A percentile compares a stretch with the other conserved stretches of the same genome.
Conservation (phyloP, 108 stramenopile genomes). For the Discostella stelligeroides region DNA sequence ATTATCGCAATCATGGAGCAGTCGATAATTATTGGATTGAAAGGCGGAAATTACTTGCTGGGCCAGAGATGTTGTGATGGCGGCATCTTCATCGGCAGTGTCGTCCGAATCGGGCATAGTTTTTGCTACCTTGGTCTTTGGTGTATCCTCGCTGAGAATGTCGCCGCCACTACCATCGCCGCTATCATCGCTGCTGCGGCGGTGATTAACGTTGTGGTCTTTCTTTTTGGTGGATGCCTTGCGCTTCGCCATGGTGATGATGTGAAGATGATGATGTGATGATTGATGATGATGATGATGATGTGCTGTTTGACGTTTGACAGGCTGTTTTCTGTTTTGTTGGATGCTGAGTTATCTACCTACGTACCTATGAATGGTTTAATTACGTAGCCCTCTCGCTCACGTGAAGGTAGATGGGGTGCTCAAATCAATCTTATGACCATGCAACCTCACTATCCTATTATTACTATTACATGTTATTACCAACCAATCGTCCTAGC, state of each 20-base stretch:
- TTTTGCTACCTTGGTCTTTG: constrained; percentile 4
- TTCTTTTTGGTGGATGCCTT: constrained; percentile 9
- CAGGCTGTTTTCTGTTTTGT: too few species aligned
- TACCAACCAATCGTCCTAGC: constrained; percentile 22
- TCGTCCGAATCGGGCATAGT: too few species aligned
- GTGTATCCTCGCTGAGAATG: neutral
- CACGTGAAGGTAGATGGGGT: too few species aligned
- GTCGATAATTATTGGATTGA: constrained; percentile 11
- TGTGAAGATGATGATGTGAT: neutral
- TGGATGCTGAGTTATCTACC: too few species aligned
- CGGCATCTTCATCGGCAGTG: neutral
- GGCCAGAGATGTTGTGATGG: constrained; percentile 3
- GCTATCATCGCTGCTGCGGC: neutral
- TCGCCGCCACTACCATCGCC: neutral
- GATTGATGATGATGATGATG: neutral
- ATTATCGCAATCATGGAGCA: constrained; percentile 19
- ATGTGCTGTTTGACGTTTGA: too few species aligned
- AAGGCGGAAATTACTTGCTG: constrained; percentile 9
- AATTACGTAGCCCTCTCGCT: too few species aligned
- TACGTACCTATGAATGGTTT: too few species aligned
- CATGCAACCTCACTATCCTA: too few species aligned
- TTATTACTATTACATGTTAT: too few species aligned
- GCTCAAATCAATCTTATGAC: too few species aligned
- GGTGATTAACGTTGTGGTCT: neutral
- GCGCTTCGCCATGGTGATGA: constrained; percentile 24